Evolutionary conservation across 768 basidiomycete species (phyloP).

Genomic region (Sporobolomyces pararoseus): DNA sequence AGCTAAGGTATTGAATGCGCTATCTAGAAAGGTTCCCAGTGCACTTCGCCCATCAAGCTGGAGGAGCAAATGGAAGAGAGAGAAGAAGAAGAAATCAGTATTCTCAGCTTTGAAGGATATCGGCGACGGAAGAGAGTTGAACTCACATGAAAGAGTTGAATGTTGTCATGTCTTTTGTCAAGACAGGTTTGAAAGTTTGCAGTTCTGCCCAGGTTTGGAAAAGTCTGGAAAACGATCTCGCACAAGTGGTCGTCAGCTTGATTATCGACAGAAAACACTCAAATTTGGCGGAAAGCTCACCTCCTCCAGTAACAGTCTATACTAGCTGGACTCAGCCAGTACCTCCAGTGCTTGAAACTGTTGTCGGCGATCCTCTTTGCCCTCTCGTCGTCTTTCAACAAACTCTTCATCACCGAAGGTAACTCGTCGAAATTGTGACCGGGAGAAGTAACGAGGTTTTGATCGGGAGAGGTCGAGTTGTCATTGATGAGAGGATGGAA

Average conservation of each 20-base stretch:
- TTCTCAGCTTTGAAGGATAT: background rate
- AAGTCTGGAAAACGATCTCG: slow-evolving; percentile 2
- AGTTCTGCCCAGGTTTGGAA: slow-evolving; percentile 28
- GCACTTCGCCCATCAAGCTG: slow-evolving; percentile 22
- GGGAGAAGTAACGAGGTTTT: slow-evolving; percentile 43
- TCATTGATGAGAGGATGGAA: slow-evolving; percentile 44
- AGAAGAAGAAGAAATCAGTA: background rate
- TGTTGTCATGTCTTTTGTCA: slow-evolving; percentile 11
- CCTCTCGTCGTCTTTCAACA: slow-evolving; percentile 32
- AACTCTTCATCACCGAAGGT: slow-evolving; percentile 35
- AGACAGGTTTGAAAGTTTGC: slow-evolving; percentile 23
- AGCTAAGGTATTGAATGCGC: too few relatives aligned
- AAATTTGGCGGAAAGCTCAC: background rate
- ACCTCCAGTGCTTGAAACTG: slow-evolving; percentile 23
- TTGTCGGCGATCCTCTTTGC: slow-evolving; percentile 39
- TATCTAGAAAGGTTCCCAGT: slow-evolving; percentile 24
- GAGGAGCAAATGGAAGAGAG: too few relatives aligned
- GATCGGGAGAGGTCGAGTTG: slow-evolving; percentile 34
- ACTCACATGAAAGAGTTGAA: slow-evolving; percentile 33
- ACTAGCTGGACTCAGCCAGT: slow-evolving; percentile 28
- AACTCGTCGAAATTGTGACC: slow-evolving; percentile 41
- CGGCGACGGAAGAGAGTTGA: background rate
- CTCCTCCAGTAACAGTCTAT: slow-evolving; percentile 42
- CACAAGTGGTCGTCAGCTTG: too few relatives aligned
- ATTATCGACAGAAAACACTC: background rate